A percentile compares a stretch with the other conserved stretches of the same genome.
Evolutionary conservation across 306 rosid genomes (phyloP).

Genomic region (Pyrus betulifolia): DNA sequence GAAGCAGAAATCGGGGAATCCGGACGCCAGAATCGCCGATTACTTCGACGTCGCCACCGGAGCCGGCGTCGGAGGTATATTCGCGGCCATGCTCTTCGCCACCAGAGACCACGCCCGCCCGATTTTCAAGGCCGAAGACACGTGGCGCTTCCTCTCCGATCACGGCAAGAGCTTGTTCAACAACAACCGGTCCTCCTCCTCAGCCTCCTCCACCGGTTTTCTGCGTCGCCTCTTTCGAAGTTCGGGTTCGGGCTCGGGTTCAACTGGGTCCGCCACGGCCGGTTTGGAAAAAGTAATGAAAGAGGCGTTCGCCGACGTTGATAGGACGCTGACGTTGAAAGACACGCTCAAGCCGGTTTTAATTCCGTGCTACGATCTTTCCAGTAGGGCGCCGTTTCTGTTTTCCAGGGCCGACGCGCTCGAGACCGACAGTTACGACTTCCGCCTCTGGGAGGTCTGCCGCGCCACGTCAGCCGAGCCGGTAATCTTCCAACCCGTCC

Average conservation of each 20-base stretch:
- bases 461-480: conserved; percentile 93
- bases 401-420: conserved; percentile 97
- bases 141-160: conserved; percentile 69
- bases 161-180: conserved; percentile 55
- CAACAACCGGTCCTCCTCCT: conserved; percentile 4
- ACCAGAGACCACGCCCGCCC: conserved; percentile 61
- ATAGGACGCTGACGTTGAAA: conserved; percentile 53
- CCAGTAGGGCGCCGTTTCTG: conserved; percentile 91
- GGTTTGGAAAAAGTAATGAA: conserved; percentile 66
- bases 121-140: conserved; percentile 64
- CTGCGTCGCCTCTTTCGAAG: conserved; percentile 31
- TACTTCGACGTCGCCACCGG: conserved; percentile 92
- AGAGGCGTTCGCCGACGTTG: conserved; percentile 57
- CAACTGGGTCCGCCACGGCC: conserved; percentile 29
- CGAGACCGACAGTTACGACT: conserved; percentile 83
- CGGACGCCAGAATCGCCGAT: conserved; percentile 80
- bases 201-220: conserved; percentile 21
- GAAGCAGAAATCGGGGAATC: conserved; percentile 78
- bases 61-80: conserved; percentile 83
- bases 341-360: conserved; percentile 89
- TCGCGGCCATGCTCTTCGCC: conserved; percentile 84
- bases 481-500: conserved; percentile 64
- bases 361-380: conserved; percentile 86
- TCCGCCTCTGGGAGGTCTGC: conserved; percentile 92
- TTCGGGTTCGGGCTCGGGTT: conserved; percentile 18